Evolutionary conservation across 108 stramenopile species (phyloP), one percentile per base, ranked within the genome.

Genomic region (Nitzschia palea): DNA sequence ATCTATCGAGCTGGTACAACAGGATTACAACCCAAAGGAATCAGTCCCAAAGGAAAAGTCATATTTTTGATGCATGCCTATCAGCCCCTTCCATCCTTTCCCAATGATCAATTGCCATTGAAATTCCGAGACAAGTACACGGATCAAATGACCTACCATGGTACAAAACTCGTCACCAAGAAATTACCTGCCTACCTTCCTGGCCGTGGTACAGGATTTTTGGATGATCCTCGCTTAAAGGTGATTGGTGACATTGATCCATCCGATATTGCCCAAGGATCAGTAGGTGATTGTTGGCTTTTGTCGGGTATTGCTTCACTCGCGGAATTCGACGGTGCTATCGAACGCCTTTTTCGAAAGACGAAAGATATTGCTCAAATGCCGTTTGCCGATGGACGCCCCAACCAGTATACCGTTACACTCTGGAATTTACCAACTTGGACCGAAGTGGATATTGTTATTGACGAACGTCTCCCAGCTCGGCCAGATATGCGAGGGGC

Each of bases 191-290:
- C 60, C 33, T 4, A 51, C 6, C n/a, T 77, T 32, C 76, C 76
- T 27, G 76, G 76, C 9, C 55, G 76, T 14, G 76, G 76, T 32
- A 77, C 70, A 62, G 76, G 76, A 28, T 17, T 33, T 12, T 32
- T 62, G 27, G 76, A 77, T 52, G 36, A 36, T 12, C 76, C 76
- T 15, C 45, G 43, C 30, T 44, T 77, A 15, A 77, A 77, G 62
- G 40, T 77, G 3, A 70, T 77, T 43, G 76, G 69, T 4, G 69
- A 77, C 26, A 40, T 77, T n/a, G 76, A 77, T 66, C 76, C 76
- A 5, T 70, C 76, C 28, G 69, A 70, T 40, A 77, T 77, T 27
- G 29, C 57, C 12, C 76, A 77, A 62, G 76, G 76, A 18, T 3
- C 29, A 9, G 69, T 77, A 0, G 76, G 76, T 3, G 65, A 77